These are phyloP conservation scores for Xylaria sp. DNA, from an alignment of 2,329 filamentous ascomycete species.

Conservation along the genomic window DNA sequence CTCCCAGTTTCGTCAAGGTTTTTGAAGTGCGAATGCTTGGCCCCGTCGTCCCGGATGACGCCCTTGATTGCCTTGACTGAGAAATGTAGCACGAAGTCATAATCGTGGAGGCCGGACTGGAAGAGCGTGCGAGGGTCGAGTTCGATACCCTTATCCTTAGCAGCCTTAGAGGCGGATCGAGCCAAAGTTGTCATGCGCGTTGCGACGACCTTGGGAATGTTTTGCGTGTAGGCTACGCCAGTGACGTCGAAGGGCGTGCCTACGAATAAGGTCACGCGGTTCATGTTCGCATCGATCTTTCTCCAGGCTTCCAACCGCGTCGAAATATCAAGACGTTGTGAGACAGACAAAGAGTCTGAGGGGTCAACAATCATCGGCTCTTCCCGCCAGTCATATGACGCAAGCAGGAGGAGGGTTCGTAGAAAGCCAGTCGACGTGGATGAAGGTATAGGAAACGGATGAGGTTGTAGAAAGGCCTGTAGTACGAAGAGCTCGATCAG, in stretches of 20 bases:
- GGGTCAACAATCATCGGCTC: slow-evolving; percentile 84
- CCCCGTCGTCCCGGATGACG: slow-evolving; percentile 46
- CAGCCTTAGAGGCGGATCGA: slow-evolving; percentile 71
- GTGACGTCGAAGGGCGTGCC: slow-evolving; percentile 79
- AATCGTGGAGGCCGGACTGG: slow-evolving; percentile 73
- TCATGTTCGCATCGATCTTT: slow-evolving; percentile 87
- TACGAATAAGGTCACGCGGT: slow-evolving; percentile 78
- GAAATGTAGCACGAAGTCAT: slow-evolving; percentile 83
- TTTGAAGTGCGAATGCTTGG: slow-evolving; percentile 68
- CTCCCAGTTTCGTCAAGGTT: slow-evolving; percentile 70
- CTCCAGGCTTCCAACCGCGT: slow-evolving; percentile 84
- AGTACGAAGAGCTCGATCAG: slow-evolving; percentile 83
- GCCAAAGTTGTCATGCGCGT: slow-evolving; percentile 82
- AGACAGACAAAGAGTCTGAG: slow-evolving; percentile 64
- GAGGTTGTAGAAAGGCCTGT: slow-evolving; percentile 78
- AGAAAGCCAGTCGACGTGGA: slow-evolving; percentile 81
- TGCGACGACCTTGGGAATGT: slow-evolving; percentile 81
- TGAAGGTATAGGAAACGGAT: slow-evolving; percentile 79
- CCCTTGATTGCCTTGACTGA: slow-evolving; percentile 57
- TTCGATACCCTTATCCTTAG: slow-evolving; percentile 57
- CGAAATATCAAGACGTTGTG: slow-evolving; percentile 66
- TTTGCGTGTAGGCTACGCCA: slow-evolving; percentile 79
- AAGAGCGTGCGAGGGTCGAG: slow-evolving; percentile 70
- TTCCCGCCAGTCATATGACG: slow-evolving; percentile 89
- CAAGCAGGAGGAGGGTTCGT: slow-evolving; percentile 77